phyloP scores from a whole-genome alignment of 192 early-diverging fungal genomes.

The Spizellomyces punctatus region DNA sequence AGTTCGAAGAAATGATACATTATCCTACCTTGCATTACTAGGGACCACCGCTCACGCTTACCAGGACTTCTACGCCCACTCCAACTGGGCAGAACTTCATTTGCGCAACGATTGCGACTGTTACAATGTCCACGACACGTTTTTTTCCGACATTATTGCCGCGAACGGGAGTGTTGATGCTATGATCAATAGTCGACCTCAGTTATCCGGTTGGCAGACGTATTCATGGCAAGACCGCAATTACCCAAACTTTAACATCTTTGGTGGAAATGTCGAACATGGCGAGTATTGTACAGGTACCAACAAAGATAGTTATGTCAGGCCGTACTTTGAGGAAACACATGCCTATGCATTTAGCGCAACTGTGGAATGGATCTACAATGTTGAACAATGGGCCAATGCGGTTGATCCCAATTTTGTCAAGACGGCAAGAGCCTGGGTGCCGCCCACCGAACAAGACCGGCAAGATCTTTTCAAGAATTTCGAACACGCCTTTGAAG shows the following conservation, averaged over 20 bases:
- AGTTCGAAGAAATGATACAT: neutral
- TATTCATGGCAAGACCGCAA: conserved; percentile 25
- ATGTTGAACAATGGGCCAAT: conserved; percentile 29
- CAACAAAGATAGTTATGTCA: conserved; percentile 19
- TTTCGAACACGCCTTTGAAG: conserved; percentile 30
- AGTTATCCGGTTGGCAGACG: conserved; percentile 17
- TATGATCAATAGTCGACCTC: conserved; percentile 10
- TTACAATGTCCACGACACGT: conserved; percentile 14
- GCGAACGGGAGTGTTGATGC: conserved; percentile 7
- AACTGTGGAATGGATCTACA: conserved; percentile 32
- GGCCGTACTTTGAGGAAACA: conserved; percentile 31
- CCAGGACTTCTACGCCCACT: conserved; percentile 35
- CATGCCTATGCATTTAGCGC: conserved; percentile 18
- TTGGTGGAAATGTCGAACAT: conserved; percentile 18
- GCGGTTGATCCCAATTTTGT: conserved; percentile 17
- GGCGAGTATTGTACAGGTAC: conserved; percentile 28
- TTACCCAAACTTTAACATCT: conserved; percentile 34
- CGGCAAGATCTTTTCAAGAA: conserved; percentile 10
- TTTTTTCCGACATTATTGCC: conserved; percentile 9
- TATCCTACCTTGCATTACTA: conserved; percentile 23
- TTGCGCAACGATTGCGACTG: conserved; percentile 22
- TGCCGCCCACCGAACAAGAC: neutral
- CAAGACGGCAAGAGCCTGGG: conserved; percentile 15
- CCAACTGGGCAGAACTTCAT: conserved; percentile 31
- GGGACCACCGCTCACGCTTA: conserved; percentile 26